These are phyloP conservation scores for Aristolochia contorta DNA, from an alignment of 164 flowering plant genomes.

Conservation along the genomic window DNA sequence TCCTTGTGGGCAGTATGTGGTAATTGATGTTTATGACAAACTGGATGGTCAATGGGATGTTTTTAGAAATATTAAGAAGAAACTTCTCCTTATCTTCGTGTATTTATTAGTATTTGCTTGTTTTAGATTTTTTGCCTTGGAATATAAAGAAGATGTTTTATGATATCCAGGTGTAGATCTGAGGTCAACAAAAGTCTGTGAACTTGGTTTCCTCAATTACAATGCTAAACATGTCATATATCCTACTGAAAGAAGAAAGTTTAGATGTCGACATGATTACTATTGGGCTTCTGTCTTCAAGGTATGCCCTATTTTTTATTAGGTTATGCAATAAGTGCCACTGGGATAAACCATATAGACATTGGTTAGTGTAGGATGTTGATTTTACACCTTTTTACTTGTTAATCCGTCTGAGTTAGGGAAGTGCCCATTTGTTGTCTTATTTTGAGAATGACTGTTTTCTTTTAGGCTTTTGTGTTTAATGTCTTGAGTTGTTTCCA, in stretches of 20 bases:
- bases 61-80: background rate
- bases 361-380: too few species aligned
- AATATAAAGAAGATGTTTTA: background rate
- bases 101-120: background rate
- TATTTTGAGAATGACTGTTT: too few species aligned
- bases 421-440: too few species aligned
- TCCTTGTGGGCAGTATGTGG: too few species aligned
- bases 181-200: slow-evolving; percentile 88
- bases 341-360: too few species aligned
- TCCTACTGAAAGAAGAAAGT: slow-evolving; percentile 46
- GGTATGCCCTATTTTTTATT: slow-evolving; percentile 26
- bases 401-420: too few species aligned
- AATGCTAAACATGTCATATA: slow-evolving; percentile 64
- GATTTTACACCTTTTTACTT: too few species aligned
- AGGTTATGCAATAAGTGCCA: too few species aligned
- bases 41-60: too few species aligned
- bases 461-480: too few species aligned
- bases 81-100: background rate
- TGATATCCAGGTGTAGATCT: slow-evolving; percentile 71
- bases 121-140: background rate
- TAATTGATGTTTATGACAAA: background rate
- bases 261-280: slow-evolving; percentile 82
- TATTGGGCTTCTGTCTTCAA: slow-evolving; percentile 90
- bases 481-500: too few species aligned
- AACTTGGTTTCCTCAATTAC: slow-evolving; percentile 64